Conservation (phyloP, 768 basidiomycete species). For the Suillus hirtellus region DNA sequence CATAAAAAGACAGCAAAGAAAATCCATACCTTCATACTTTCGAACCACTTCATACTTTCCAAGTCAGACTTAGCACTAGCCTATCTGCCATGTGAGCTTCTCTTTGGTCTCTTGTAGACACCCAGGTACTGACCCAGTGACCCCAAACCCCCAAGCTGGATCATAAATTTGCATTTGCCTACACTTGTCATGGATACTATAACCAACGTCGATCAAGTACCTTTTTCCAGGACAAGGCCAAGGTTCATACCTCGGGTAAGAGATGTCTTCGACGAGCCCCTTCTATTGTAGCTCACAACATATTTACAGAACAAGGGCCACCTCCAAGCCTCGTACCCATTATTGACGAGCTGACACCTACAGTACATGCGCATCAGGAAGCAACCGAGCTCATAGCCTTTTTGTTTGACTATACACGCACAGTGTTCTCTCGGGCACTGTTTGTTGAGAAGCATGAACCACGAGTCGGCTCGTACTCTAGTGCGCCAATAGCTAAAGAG, state of each 20-base stretch:
- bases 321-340: not conserved
- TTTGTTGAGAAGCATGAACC: conserved; percentile 1
- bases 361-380: not conserved
- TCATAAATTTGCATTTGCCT: no score
- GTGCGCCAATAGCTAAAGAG: not conserved
- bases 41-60: not conserved
- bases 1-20: not conserved
- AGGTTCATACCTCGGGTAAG: no score
- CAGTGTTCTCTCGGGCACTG: conserved; percentile 4
- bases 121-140: not conserved
- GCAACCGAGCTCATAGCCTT: conserved; percentile 3
- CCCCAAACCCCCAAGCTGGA: not conserved
- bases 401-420: conserved; percentile 4
- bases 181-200: not conserved
- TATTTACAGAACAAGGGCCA: not conserved
- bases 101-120: not conserved
- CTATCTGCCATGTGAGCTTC: not conserved
- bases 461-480: not conserved
- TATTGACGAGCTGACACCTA: not conserved
- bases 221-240: not conserved
- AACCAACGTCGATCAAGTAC: not conserved
- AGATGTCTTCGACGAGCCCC: not conserved
- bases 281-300: not conserved
- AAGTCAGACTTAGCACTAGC: not conserved
- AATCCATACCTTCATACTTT: not conserved